Evolutionary conservation across 768 basidiomycete genomes (phyloP).

Genomic region (Hebeloma cylindrosporum): DNA sequence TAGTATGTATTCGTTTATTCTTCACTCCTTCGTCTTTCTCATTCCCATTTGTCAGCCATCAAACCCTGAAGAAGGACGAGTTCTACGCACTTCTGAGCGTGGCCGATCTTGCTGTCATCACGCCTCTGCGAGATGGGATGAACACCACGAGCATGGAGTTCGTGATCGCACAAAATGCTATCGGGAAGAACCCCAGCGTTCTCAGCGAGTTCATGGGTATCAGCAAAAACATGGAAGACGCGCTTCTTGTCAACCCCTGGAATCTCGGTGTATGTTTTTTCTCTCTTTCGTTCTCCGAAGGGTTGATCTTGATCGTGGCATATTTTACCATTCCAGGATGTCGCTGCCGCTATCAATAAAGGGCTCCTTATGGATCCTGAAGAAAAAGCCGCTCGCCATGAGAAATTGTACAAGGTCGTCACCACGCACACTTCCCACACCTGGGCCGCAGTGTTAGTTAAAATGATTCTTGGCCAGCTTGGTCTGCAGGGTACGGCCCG

Average conservation of each 20-base stretch:
- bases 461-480: conserved; percentile 84
- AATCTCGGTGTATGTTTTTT: conserved; percentile 71
- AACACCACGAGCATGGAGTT: conserved; percentile 99
- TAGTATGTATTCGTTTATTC: conserved; percentile 61
- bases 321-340: conserved; percentile 50
- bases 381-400: conserved; percentile 78
- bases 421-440: conserved; percentile 93
- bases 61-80: conserved; percentile 95
- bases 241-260: conserved; percentile 94
- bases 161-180: conserved; percentile 87
- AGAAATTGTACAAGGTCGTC: conserved; percentile 76
- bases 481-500: conserved; percentile 76
- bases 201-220: conserved; percentile 99
- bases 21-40: background rate
- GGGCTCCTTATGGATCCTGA: conserved; percentile 78
- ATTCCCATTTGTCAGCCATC: conserved; percentile 62
- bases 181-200: conserved; percentile 83
- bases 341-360: conserved; percentile 86
- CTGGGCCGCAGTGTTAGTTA: conserved; percentile 89
- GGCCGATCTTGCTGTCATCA: conserved; percentile 93
- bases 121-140: conserved; percentile 96
- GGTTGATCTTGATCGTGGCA: background rate
- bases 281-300: conserved; percentile 1
- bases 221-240: conserved; percentile 85
- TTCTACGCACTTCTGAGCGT: conserved; percentile 94